phyloP scores from a whole-genome alignment of 768 basidiomycete genomes.

The Boletus insuetus region DNA sequence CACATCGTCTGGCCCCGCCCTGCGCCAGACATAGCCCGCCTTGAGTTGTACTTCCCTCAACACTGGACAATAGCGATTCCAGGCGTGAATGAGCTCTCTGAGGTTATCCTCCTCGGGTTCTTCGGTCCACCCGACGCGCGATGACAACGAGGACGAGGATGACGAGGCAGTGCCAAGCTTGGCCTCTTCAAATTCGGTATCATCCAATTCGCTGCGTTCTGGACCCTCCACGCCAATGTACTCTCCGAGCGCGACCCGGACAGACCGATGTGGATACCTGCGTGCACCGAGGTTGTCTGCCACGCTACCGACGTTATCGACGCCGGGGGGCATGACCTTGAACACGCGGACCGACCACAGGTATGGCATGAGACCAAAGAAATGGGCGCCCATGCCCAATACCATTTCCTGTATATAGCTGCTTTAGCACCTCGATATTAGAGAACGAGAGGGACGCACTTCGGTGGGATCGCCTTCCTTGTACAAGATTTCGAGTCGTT shows the following conservation, averaged over 20 bases:
- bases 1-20: slow-evolving; percentile 34
- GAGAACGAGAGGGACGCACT: slow-evolving; percentile 26
- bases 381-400: slow-evolving; percentile 43
- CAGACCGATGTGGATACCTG: slow-evolving; percentile 9
- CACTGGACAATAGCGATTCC: slow-evolving; percentile 40
- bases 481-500: slow-evolving; percentile 41
- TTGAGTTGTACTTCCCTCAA: slow-evolving; percentile 43
- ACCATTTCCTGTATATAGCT: slow-evolving; percentile 34
- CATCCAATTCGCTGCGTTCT: slow-evolving; percentile 20
- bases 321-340: slow-evolving; percentile 19
- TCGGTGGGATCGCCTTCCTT: slow-evolving; percentile 38
- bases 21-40: slow-evolving; percentile 38
- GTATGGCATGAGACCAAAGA: slow-evolving; percentile 35
- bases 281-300: slow-evolving; percentile 9
- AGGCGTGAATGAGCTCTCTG: slow-evolving; percentile 40
- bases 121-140: neutral
- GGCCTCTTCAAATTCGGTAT: slow-evolving; percentile 21
- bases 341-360: slow-evolving; percentile 42
- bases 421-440: neutral
- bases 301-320: slow-evolving; percentile 2
- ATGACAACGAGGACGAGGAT: neutral
- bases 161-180: neutral
- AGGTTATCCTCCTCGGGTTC: slow-evolving; percentile 30
- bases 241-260: slow-evolving; percentile 10
- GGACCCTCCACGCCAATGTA: slow-evolving; percentile 5